phyloP scores from a whole-genome alignment of 805 yeast genomes.

The Blastobotrys americana region DNA sequence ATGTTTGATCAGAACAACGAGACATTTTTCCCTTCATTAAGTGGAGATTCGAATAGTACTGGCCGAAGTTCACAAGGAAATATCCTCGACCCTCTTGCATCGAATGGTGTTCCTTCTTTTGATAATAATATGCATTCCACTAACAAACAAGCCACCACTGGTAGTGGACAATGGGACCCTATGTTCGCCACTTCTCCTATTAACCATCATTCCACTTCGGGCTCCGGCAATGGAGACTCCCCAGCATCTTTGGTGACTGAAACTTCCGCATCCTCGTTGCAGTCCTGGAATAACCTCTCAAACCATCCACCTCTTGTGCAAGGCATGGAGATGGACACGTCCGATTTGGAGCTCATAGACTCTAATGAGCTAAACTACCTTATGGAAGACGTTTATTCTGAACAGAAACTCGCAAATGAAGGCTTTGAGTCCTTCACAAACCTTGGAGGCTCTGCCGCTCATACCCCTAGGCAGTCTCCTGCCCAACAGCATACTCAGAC shows the following conservation, averaged over 20 bases:
- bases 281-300: neutral
- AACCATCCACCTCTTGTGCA: constrained; percentile 1
- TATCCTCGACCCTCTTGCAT: too few species aligned
- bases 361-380: constrained; percentile 15
- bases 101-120: neutral
- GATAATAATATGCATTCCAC: neutral
- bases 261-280: constrained; percentile 2
- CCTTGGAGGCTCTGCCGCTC: constrained; percentile 8
- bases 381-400: constrained; percentile 11
- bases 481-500: neutral
- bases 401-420: neutral
- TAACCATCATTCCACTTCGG: neutral
- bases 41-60: too few species aligned
- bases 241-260: constrained; percentile 9
- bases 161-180: neutral
- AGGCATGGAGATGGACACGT: neutral
- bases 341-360: constrained; percentile 15
- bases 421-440: constrained; percentile 10
- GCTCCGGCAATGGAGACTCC: constrained; percentile 3
- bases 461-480: neutral
- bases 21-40: neutral
- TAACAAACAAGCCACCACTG: neutral
- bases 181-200: neutral
- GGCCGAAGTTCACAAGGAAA: too few species aligned
- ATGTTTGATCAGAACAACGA: neutral